Base-by-base conservation (phyloP, 2,329 filamentous ascomycete genomes). In the Diplodia mutila region DNA sequence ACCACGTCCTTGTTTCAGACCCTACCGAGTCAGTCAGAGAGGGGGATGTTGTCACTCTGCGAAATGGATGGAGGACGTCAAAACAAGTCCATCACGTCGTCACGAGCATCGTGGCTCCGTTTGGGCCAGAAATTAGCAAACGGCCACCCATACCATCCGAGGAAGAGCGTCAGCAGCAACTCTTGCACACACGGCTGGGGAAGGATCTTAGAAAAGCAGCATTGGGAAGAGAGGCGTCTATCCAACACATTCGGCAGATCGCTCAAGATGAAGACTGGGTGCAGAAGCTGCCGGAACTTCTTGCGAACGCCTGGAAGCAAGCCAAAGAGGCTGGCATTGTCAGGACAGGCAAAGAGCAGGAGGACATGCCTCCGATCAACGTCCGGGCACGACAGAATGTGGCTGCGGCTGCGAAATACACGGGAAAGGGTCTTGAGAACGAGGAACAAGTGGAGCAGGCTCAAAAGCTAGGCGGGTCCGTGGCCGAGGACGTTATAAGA, bases 41-140 rank as follows among this genome's bases (percentile, higher is more conserved):
- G 61, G 92, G 92, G 75, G 92, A 95, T 77, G 87, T 94, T 3
- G 87, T 95, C 32, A 85, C 88, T 70, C 91, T 94, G 72, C 83
- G 84, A 8, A 85, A 88, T 5, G 89, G 89, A 67, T 89, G 85
- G 85, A 86, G 87, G 64, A 87, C 86, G 7, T 88, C 87, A 49
- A 87, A 87, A 70, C 81, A 84, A 70, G 92, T 94, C 73, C 86
- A 87, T 29, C 91, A 94, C 73, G 88, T 94, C 42, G 89, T 95
- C 32, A 88, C 89, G 71, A 83, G 86, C 69, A 93, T 95, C 72
- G 86, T 94, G 69, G 89, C 91, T 3, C 91, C 90, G 2, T 87
- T 86, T 68, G 90, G 90, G 21, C 81, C 82, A 1, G 85, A 88
- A 2, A 86, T 91, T 65, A 83, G 88, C 32, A 83, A 86, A 66